phyloP scores from a whole-genome alignment of 2,329 filamentous ascomycete species.

The Apiospora hydei region DNA sequence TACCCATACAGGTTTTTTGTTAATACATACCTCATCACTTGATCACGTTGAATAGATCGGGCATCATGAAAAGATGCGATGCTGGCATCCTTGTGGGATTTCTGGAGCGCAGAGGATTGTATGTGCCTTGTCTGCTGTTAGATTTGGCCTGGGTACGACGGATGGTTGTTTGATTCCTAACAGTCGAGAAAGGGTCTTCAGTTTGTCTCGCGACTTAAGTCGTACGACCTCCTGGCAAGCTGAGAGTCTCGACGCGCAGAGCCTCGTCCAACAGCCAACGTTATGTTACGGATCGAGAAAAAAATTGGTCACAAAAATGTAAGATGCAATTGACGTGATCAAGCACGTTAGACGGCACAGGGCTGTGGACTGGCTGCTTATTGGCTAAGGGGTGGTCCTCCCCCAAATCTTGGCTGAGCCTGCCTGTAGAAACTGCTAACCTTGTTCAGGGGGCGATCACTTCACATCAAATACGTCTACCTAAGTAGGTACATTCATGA shows the following conservation, averaged over 20 bases:
- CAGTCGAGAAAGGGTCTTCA: not conserved
- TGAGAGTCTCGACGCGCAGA: not conserved
- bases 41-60: not conserved
- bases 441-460: not conserved
- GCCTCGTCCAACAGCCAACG: not conserved
- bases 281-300: not conserved
- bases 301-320: not conserved
- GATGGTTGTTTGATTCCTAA: not conserved
- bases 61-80: not conserved
- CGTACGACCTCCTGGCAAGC: not conserved
- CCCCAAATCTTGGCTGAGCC: not conserved
- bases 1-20: not conserved
- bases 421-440: not conserved
- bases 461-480: not conserved
- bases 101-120: not conserved
- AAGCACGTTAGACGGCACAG: conserved; percentile 9
- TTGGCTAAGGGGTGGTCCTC: not conserved
- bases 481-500: not conserved
- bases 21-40: not conserved
- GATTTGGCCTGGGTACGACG: not conserved
- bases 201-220: not conserved
- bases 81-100: not conserved
- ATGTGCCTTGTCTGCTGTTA: not conserved
- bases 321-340: conserved; percentile 4
- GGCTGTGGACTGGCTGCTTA: not conserved